These are phyloP conservation scores for Sclerotinia nivalis DNA, from an alignment of 2,329 filamentous ascomycete species.

Conservation along the genomic window DNA sequence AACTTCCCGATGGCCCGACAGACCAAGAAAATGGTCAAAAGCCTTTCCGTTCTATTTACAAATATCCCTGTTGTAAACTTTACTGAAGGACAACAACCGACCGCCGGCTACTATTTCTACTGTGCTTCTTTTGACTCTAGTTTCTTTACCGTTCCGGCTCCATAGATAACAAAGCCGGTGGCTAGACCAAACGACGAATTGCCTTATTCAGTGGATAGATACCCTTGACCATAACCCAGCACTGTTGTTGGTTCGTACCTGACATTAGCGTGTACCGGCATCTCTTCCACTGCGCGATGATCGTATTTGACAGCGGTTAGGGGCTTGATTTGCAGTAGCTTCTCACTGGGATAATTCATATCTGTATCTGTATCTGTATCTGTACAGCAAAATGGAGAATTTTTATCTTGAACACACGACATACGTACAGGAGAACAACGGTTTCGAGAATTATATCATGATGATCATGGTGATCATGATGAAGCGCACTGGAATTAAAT, in stretches of 20 bases:
- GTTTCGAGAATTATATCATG: neutral
- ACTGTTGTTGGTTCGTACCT: constrained; percentile 30
- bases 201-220: constrained; percentile 11
- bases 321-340: constrained; percentile 15
- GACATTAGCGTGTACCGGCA: constrained; percentile 29
- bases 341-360: neutral
- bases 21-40: constrained; percentile 13
- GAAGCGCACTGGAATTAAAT: neutral
- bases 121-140: constrained; percentile 15
- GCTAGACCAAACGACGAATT: constrained; percentile 15
- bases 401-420: constrained; percentile 17
- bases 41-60: constrained; percentile 4
- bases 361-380: neutral
- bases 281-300: constrained; percentile 24
- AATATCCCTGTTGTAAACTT: constrained; percentile 4
- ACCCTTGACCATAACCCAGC: constrained; percentile 19
- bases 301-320: constrained; percentile 25
- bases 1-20: constrained; percentile 20
- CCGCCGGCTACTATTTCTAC: constrained; percentile 10
- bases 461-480: constrained; percentile 15
- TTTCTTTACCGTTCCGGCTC: constrained; percentile 27
- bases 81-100: neutral
- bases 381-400: constrained; percentile 4
- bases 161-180: constrained; percentile 24
- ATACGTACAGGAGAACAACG: constrained; percentile 2